A percentile compares a stretch with the other conserved stretches of the same genome.
These are phyloP conservation scores for Umbelopsis sp. DNA, from an alignment of 192 early-diverging fungal genomes.

Conservation along the genomic window DNA sequence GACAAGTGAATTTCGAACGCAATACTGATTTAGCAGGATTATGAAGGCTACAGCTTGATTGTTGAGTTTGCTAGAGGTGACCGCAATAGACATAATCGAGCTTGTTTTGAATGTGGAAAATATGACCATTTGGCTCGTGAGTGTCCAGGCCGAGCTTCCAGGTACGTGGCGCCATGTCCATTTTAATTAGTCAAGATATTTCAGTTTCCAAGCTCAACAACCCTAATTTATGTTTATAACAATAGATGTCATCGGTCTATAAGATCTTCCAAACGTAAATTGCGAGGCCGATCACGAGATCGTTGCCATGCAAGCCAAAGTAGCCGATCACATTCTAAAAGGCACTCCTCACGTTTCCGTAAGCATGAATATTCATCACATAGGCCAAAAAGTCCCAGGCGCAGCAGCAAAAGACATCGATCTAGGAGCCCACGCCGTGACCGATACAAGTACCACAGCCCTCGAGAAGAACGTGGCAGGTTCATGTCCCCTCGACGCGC, in stretches of 20 bases:
- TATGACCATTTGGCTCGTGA: slow-evolving; percentile 27
- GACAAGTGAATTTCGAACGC: not conserved
- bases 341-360: not conserved
- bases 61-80: slow-evolving; percentile 32
- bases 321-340: not conserved
- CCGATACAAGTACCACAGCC: not conserved
- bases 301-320: no score
- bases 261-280: not conserved
- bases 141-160: not conserved
- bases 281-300: not conserved
- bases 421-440: not conserved
- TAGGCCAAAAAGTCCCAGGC: not conserved
- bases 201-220: not conserved
- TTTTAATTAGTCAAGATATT: no score
- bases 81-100: slow-evolving; percentile 17
- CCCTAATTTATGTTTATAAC: not conserved
- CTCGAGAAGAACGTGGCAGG: not conserved
- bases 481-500: not conserved
- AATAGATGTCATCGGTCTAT: not conserved
- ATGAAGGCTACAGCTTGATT: slow-evolving; percentile 29
- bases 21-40: not conserved
- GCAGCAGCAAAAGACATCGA: not conserved
- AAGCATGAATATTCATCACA: not conserved
- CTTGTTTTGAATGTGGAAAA: slow-evolving; percentile 30
- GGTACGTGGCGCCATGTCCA: no score